Evolutionary conservation across 1,284 basidiomycete genomes (phyloP).

Genomic region (Moniliella sp.): DNA sequence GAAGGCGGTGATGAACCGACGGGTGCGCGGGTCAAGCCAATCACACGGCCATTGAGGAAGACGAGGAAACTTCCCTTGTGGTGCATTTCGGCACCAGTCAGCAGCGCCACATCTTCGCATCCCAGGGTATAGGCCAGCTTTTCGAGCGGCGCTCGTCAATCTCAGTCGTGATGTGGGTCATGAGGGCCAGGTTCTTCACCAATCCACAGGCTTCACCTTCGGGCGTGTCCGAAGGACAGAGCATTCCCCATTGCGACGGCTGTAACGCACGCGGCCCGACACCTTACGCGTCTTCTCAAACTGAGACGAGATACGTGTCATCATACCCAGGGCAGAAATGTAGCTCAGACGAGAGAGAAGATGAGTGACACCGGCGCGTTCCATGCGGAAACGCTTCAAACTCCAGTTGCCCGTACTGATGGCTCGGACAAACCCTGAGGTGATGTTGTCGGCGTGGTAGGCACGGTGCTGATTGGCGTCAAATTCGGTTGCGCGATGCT

Average conservation of each 20-base stretch:
- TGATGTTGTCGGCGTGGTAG: conserved; percentile 67
- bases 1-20: conserved; percentile 71
- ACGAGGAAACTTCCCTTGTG: conserved; percentile 72
- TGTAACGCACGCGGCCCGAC: conserved; percentile 90
- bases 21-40: conserved; percentile 73
- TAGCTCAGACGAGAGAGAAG: conserved; percentile 83
- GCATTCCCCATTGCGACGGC: conserved; percentile 95
- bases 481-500: conserved; percentile 79
- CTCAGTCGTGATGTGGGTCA: conserved; percentile 99
- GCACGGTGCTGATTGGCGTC: conserved; percentile 85
- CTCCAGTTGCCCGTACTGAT: conserved; percentile 99
- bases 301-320: conserved; percentile 95
- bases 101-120: conserved; percentile 77
- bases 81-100: conserved; percentile 89
- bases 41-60: conserved; percentile 85
- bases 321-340: conserved; percentile 97
- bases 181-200: conserved; percentile 92
- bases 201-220: conserved; percentile 98
- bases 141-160: conserved; percentile 84
- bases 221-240: conserved; percentile 93
- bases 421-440: conserved; percentile 81
- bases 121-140: conserved; percentile 77
- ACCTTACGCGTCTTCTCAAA: conserved; percentile 99
- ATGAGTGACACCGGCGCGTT: conserved; percentile 95
- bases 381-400: conserved; percentile 98